Conservation (phyloP, 306 rosid genomes). For the Acacia confusa region DNA sequence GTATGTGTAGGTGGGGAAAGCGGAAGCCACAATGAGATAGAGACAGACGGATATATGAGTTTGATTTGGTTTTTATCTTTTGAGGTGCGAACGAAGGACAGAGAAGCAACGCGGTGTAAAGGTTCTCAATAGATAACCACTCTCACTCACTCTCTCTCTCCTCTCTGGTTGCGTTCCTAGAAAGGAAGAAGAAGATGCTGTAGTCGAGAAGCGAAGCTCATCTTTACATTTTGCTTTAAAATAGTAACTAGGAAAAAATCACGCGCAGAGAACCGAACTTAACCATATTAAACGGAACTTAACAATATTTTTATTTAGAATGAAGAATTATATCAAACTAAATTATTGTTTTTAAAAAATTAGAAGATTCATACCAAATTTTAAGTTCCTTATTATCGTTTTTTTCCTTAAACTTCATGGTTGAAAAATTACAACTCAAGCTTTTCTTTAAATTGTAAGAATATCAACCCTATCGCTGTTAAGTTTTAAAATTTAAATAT, state of each 20-base stretch:
- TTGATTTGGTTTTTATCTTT: neutral
- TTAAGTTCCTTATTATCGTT: too few relatives aligned
- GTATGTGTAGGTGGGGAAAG: neutral
- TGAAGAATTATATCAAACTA: too few relatives aligned
- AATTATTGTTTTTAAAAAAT: too few relatives aligned
- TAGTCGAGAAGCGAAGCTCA: neutral
- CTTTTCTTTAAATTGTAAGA: too few relatives aligned
- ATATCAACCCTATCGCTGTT: too few relatives aligned
- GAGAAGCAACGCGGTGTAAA: conserved; percentile 21
- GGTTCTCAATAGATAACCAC: neutral
- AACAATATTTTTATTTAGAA: neutral
- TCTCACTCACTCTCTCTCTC: neutral
- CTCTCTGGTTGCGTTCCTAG: neutral
- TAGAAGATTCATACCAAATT: too few relatives aligned
- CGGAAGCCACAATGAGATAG: neutral
- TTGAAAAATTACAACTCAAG: too few relatives aligned
- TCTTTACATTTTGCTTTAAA: neutral
- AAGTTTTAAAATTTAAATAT: too few relatives aligned
- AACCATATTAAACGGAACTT: neutral
- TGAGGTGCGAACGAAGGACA: neutral
- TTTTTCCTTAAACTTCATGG: too few relatives aligned
- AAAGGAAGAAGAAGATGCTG: conserved; percentile 3
- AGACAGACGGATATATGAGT: neutral
- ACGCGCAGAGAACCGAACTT: neutral
- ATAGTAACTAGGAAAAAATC: too few relatives aligned